Base-by-base conservation (phyloP, 441 rosid genomes). In the Bruguiera hainesii region DNA sequence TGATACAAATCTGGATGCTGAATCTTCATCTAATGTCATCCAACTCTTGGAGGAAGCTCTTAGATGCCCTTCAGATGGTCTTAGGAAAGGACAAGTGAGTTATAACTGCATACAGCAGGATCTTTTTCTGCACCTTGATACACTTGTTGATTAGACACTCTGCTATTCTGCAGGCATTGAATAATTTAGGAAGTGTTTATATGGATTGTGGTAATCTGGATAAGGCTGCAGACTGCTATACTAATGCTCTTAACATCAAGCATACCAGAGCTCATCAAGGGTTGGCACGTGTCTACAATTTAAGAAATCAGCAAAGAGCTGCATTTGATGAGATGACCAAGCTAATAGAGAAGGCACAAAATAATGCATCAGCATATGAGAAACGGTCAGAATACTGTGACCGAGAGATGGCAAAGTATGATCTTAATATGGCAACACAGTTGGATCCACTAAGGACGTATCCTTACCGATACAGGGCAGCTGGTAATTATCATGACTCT, bases 221-320 rank as follows among this genome's bases (percentile, higher is more conserved):
- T 78, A 82, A 79, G 56, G 99, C 98, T 50, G 89, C 93, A 31
- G 91, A 90, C 73, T 91, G 97, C 79, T 95, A 89, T 77, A 85
- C 69, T 72, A 95, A 83, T 67, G 99, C 99, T 5, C 94, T 91
- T 42, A 83, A 83, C 81, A 95, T 91, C 74, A 90, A 91, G 78
- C 98, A 95, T 77, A 90, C 99, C 13, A 75, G 97, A 77, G 99
- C 99, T 37, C 99, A 90, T 82, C 98, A 91, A 76, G 98, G 99
- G 26, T 80, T 95, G 50, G 99, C 99, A 28, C 89, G 98, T 30
- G 95, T 91, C 51, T 90, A 88, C 75, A 88, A 91, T 72, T 76
- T 88, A 42, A 90, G 84, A 73, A 85, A 85, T 71, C 93, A 87
- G 64, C 78, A 86, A 18, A 90, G 86, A 81, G 85, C 88, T 69